phyloP scores from a whole-genome alignment of 2,329 filamentous ascomycete genomes.

The Hypomyces perniciosus region DNA sequence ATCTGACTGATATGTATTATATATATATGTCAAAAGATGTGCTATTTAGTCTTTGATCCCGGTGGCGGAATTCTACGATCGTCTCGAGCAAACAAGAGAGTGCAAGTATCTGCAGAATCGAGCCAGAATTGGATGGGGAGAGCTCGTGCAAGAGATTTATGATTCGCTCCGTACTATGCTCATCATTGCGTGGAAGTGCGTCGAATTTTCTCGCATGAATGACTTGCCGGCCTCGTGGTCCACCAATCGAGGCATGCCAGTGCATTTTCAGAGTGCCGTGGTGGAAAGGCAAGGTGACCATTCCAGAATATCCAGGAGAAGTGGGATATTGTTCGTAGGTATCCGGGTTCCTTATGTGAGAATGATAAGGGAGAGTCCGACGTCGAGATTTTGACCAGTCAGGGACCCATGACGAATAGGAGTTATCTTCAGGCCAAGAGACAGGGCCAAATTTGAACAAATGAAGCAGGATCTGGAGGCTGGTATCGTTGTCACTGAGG shows the following conservation, averaged over 20 bases:
- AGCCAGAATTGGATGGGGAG: neutral
- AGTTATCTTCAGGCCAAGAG: neutral
- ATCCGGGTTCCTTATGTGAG: slow-evolving; percentile 2
- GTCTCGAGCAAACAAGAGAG: neutral
- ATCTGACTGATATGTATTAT: neutral
- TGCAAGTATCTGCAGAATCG: neutral
- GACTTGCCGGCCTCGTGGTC: neutral
- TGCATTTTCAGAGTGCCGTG: neutral
- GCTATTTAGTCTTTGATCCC: neutral
- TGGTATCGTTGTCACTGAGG: neutral
- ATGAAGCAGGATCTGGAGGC: slow-evolving; percentile 5
- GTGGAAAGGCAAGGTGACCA: neutral
- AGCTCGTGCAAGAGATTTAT: neutral
- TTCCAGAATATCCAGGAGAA: slow-evolving; percentile 1
- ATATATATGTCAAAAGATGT: neutral
- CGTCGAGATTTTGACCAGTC: slow-evolving; percentile 7
- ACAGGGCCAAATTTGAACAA: slow-evolving; percentile 9
- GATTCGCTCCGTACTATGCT: neutral
- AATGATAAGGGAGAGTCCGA: slow-evolving; percentile 2
- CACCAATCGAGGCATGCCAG: neutral
- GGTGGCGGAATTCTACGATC: neutral
- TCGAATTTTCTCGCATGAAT: slow-evolving; percentile 1
- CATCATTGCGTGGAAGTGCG: neutral
- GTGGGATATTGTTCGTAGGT: slow-evolving; percentile 4
- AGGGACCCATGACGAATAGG: slow-evolving; percentile 9